Percentiles rank a stretch among this genome's conserved stretches.
These are phyloP conservation scores for Xylaria curta DNA, from an alignment of 495 filamentous ascomycete genomes.

Conservation along the genomic window DNA sequence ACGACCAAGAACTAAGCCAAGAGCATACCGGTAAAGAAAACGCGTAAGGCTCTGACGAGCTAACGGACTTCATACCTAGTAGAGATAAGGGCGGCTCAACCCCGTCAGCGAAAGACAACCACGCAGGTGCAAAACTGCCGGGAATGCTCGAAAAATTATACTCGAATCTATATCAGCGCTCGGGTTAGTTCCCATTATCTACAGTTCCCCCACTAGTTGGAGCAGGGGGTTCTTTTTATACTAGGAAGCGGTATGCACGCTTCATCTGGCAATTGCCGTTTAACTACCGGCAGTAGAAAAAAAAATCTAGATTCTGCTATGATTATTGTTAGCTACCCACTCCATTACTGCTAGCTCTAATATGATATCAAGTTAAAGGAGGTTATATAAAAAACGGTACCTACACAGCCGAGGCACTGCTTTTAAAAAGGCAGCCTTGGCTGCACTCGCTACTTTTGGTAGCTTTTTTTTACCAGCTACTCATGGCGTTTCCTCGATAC, in stretches of 20 bases:
- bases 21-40: background rate
- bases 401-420: no score
- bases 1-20: background rate
- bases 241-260: background rate
- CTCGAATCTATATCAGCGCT: background rate
- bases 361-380: background rate
- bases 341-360: background rate
- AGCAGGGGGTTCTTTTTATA: background rate
- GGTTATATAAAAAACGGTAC: background rate
- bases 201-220: background rate
- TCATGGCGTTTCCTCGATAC: background rate
- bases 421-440: no score
- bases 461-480: background rate
- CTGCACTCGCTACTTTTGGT: no score
- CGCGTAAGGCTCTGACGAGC: background rate
- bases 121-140: background rate
- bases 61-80: constrained; percentile 4
- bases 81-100: background rate
- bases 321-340: background rate
- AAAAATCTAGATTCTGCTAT: background rate
- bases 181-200: constrained; percentile 4
- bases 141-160: background rate
- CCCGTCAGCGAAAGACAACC: background rate
- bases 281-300: background rate
- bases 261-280: background rate